Conservation (phyloP, 345 rosid species). For the Brassica rapa region DNA sequence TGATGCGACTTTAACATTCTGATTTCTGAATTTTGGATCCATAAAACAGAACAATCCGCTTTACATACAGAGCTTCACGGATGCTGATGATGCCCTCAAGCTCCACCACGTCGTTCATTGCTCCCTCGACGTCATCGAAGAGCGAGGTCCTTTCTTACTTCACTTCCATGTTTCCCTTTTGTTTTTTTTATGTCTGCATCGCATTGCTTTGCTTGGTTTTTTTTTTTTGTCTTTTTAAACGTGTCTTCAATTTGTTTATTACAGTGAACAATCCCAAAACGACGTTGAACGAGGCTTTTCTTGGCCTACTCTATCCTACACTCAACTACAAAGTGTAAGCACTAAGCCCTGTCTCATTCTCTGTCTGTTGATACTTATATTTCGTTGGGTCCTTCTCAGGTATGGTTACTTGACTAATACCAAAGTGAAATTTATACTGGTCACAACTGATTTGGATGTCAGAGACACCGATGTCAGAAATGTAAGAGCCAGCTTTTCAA, state of each 20-base stretch:
- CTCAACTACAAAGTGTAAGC: conserved; percentile 92
- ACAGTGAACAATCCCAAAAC: conserved; percentile 92
- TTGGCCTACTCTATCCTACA: conserved; percentile 90
- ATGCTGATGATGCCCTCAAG: conserved; percentile 87
- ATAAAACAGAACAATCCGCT: conserved; percentile 81
- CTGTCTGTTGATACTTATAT: not conserved
- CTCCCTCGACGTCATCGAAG: conserved; percentile 93
- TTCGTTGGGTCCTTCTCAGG: conserved; percentile 36
- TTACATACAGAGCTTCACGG: conserved; percentile 96
- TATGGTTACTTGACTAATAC: conserved; percentile 96
- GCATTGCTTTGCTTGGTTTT: not conserved
- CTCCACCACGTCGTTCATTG: conserved; percentile 97
- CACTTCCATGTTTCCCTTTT: not conserved
- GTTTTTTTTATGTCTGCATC: not conserved
- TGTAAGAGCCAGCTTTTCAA: conserved; percentile 50
- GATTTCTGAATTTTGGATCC: not conserved
- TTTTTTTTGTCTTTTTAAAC: not conserved
- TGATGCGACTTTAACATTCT: not conserved
- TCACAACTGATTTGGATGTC: conserved; percentile 86
- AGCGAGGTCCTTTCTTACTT: conserved; percentile 58
- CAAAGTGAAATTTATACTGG: conserved; percentile 88
- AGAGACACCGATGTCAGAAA: conserved; percentile 87
- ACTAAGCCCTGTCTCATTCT: conserved; percentile 36
- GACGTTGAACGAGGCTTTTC: conserved; percentile 78
- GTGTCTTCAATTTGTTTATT: conserved; percentile 4